These are phyloP conservation scores for Pseudocercospora crystallina DNA, from an alignment of 2,329 filamentous ascomycete genomes.

Conservation along the genomic window DNA sequence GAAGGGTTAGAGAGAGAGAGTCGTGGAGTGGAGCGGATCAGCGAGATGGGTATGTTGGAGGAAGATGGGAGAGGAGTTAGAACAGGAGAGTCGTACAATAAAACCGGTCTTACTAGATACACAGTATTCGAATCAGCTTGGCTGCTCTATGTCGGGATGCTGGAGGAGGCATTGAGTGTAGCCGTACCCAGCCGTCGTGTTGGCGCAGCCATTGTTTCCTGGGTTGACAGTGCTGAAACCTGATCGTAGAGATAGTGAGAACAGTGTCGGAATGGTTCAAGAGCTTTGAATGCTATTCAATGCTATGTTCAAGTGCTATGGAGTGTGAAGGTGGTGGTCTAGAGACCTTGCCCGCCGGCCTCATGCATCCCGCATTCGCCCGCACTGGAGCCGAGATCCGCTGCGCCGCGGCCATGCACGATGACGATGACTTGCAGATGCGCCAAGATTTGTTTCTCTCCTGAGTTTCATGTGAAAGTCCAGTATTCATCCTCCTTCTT, in stretches of 20 bases:
- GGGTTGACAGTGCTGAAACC: background rate
- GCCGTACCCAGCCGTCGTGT: constrained; percentile 24
- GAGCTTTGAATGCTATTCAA: background rate
- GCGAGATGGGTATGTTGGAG: background rate
- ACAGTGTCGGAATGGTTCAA: too few relatives aligned
- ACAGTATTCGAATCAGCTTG: constrained; percentile 4
- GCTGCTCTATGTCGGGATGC: background rate
- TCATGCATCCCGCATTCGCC: constrained; percentile 14
- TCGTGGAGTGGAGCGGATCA: background rate
- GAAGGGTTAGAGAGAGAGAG: constrained; percentile 11
- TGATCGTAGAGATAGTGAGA: too few relatives aligned
- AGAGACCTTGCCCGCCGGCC: background rate
- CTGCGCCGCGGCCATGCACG: too few relatives aligned
- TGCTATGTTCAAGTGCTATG: background rate
- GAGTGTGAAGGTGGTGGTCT: too few relatives aligned
- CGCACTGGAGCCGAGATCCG: background rate
- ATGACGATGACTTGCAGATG: too few relatives aligned
- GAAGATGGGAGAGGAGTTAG: background rate
- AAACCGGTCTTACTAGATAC: constrained; percentile 8
- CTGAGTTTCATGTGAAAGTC: too few relatives aligned
- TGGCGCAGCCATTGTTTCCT: constrained; percentile 18
- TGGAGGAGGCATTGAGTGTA: background rate
- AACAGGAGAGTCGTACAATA: constrained; percentile 21
- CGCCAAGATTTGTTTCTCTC: too few relatives aligned
- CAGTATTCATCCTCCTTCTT: too few relatives aligned